These are phyloP conservation scores for Apophysomyces ossiformis DNA, from an alignment of 371 early-diverging fungal species.

Conservation along the genomic window DNA sequence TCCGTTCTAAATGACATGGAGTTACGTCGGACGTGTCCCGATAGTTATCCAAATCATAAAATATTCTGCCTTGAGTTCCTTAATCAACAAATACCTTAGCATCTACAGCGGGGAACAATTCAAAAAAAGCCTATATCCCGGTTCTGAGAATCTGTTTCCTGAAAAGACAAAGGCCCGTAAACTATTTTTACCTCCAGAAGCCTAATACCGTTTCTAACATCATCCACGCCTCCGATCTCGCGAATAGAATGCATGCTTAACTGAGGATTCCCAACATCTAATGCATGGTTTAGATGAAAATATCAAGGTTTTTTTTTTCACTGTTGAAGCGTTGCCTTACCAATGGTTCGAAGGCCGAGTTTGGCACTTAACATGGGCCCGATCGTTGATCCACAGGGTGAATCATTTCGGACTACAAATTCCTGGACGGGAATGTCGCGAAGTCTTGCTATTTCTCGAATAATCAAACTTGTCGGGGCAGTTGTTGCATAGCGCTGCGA, in stretches of 20 bases:
- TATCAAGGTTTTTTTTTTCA: not conserved
- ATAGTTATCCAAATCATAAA: too few species aligned
- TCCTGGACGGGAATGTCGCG: conserved; percentile 83
- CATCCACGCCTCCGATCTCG: conserved; percentile 87
- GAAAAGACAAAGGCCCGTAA: not conserved
- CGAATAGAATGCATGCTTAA: conserved; percentile 95
- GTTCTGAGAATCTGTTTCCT: not conserved
- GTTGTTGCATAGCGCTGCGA: conserved; percentile 88
- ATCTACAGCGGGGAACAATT: conserved; percentile 15
- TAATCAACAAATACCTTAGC: conserved; percentile 11
- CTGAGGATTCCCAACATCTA: conserved; percentile 93
- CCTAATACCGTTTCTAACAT: conserved; percentile 79
- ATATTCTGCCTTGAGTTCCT: not conserved
- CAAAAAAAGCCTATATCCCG: conserved; percentile 11
- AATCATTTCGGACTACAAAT: conserved; percentile 92
- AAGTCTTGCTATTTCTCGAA: conserved; percentile 76
- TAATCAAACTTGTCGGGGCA: conserved; percentile 76
- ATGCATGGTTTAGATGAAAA: not conserved
- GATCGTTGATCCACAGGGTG: conserved; percentile 93
- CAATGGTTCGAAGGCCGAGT: conserved; percentile 89
- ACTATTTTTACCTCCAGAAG: conserved; percentile 64
- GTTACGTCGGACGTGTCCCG: too few species aligned
- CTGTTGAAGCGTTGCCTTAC: conserved; percentile 36
- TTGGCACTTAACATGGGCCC: conserved; percentile 93
- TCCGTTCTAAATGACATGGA: too few species aligned